Conservation (phyloP, 2,329 filamentous ascomycete genomes). For the Apiospora koreana region DNA sequence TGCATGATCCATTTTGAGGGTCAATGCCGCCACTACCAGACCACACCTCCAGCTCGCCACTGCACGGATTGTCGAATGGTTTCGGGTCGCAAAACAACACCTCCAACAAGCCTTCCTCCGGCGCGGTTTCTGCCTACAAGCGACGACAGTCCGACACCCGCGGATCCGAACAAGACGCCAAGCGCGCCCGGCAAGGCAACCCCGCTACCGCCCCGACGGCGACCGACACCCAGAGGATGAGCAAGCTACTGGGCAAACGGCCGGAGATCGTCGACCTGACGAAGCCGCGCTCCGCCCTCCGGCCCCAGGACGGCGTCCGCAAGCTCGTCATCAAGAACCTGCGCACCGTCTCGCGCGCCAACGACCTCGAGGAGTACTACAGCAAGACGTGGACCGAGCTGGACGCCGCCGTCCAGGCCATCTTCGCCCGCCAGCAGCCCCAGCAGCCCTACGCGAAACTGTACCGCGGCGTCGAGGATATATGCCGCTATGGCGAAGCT, state of each 20-base stretch:
- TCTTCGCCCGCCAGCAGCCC: slow-evolving; percentile 68
- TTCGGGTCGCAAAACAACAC: slow-evolving; percentile 21
- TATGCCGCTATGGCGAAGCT: slow-evolving; percentile 78
- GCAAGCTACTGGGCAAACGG: slow-evolving; percentile 35
- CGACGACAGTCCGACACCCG: slow-evolving; percentile 18
- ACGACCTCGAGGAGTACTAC: slow-evolving; percentile 77
- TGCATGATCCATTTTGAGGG: slow-evolving; percentile 11
- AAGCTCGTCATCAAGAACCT: slow-evolving; percentile 95
- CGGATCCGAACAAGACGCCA: slow-evolving; percentile 14
- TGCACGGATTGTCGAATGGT: slow-evolving; percentile 25
- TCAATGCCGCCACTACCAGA: slow-evolving; percentile 23
- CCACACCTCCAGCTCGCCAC: slow-evolving; percentile 33
- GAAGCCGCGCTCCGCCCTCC: slow-evolving; percentile 53
- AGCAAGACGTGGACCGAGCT: slow-evolving; percentile 74
- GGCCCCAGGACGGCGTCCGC: slow-evolving; percentile 75
- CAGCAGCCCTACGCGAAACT: slow-evolving; percentile 81
- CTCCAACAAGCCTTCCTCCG: slow-evolving; percentile 25
- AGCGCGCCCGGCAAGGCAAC: slow-evolving; percentile 8
- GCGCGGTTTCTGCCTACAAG: slow-evolving; percentile 24
- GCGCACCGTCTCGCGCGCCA: slow-evolving; percentile 56
- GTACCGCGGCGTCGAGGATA: slow-evolving; percentile 88
- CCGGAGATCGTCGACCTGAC: slow-evolving; percentile 49
- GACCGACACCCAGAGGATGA: slow-evolving; percentile 24
- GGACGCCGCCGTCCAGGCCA: slow-evolving; percentile 68
- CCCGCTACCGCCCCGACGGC: not conserved